phyloP scores from a whole-genome alignment of 2,329 filamentous ascomycete genomes.

The Scytalidium sp. region DNA sequence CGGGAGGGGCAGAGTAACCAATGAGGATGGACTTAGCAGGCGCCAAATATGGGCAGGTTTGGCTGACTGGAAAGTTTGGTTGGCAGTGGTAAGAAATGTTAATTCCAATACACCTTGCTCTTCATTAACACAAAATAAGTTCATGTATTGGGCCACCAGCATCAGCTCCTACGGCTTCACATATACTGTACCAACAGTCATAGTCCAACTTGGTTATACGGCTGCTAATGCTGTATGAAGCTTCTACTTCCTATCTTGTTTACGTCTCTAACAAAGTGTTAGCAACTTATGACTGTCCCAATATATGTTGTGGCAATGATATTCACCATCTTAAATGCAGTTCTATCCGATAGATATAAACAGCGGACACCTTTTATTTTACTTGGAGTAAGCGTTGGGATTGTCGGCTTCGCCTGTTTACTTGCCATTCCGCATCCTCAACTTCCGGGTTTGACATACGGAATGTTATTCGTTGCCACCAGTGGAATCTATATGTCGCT shows the following conservation, averaged over 20 bases:
- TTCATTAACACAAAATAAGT: conserved; percentile 6
- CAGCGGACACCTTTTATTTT: conserved; percentile 16
- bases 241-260: not conserved
- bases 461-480: conserved; percentile 75
- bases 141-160: conserved; percentile 3
- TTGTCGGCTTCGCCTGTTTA: conserved; percentile 12
- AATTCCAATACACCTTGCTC: conserved; percentile 52
- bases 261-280: not conserved
- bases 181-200: conserved; percentile 21
- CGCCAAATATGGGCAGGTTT: conserved; percentile 26
- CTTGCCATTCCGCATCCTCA: conserved; percentile 29
- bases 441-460: conserved; percentile 68
- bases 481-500: conserved; percentile 72
- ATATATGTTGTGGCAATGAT: conserved; percentile 13
- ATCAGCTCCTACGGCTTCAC: conserved; percentile 13
- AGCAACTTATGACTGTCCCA: conserved; percentile 17
- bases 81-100: conserved; percentile 40
- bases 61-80: conserved; percentile 31
- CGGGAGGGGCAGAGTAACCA: conserved; percentile 52
- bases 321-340: conserved; percentile 6
- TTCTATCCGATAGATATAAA: conserved; percentile 10
- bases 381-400: conserved; percentile 7
- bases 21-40: conserved; percentile 27
- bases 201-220: conserved; percentile 17
- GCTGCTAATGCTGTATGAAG: conserved; percentile 3